These are phyloP conservation scores for Curvularia lunata DNA, from an alignment of 2,329 filamentous ascomycete species.

Conservation along the genomic window DNA sequence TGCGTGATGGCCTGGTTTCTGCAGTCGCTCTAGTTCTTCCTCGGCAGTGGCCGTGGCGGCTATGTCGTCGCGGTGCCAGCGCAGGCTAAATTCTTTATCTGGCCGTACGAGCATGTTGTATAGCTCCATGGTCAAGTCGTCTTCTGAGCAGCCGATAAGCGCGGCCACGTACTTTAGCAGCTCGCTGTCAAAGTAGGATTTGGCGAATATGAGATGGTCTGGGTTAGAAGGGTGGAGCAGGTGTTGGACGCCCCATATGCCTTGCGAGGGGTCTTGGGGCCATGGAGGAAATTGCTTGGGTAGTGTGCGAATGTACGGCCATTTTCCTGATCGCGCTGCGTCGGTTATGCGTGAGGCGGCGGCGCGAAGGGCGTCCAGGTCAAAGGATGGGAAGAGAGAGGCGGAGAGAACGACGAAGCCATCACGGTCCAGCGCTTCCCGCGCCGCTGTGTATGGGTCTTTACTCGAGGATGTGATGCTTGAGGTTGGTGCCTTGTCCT, in stretches of 20 bases:
- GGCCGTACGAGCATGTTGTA: slow-evolving; percentile 86
- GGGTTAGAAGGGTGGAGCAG: slow-evolving; percentile 76
- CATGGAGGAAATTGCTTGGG: slow-evolving; percentile 93
- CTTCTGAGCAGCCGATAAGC: slow-evolving; percentile 61
- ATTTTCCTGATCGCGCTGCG: slow-evolving; percentile 71
- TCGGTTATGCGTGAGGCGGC: slow-evolving; percentile 65
- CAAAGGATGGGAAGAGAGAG: slow-evolving; percentile 60
- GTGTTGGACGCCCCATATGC: slow-evolving; percentile 91
- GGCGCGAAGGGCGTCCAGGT: slow-evolving; percentile 64
- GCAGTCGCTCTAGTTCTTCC: slow-evolving; percentile 69
- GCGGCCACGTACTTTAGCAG: slow-evolving; percentile 69
- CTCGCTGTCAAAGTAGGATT: slow-evolving; percentile 73
- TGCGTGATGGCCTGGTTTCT: slow-evolving; percentile 70
- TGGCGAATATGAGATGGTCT: slow-evolving; percentile 66
- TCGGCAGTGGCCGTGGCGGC: slow-evolving; percentile 67
- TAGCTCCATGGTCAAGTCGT: slow-evolving; percentile 80
- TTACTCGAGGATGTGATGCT: slow-evolving; percentile 18
- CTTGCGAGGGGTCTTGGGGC: slow-evolving; percentile 64
- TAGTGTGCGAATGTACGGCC: slow-evolving; percentile 82
- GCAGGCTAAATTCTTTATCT: slow-evolving; percentile 71
- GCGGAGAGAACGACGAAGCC: slow-evolving; percentile 78
- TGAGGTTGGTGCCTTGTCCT: slow-evolving; percentile 1
- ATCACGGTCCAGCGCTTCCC: slow-evolving; percentile 67
- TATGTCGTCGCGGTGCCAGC: slow-evolving; percentile 89
- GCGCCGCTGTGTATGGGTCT: slow-evolving; percentile 41